Conservation (phyloP, 78 protist genomes). For the Thecamonas trahens region DNA sequence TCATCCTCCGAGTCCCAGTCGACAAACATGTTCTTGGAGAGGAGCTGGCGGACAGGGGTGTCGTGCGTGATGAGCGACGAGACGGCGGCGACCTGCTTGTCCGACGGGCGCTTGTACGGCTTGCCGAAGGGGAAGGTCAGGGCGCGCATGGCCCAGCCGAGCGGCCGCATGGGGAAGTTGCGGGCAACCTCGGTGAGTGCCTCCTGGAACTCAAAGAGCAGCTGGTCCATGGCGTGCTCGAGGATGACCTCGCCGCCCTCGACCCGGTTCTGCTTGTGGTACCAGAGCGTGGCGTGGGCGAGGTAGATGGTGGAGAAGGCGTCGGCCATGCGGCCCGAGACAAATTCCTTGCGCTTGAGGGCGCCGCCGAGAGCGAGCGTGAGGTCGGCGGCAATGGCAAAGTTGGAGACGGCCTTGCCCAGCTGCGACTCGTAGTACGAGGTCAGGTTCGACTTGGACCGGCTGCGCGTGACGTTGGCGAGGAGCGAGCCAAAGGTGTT, state of each 20-base stretch:
- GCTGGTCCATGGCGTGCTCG: slow-evolving; percentile 8
- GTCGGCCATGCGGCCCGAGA: slow-evolving; percentile 34
- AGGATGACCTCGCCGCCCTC: slow-evolving; percentile 10
- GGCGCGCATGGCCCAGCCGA: slow-evolving; percentile 25
- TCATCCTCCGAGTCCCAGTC: too few relatives aligned
- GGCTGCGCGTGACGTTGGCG: not conserved
- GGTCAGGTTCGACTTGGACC: slow-evolving; percentile 1
- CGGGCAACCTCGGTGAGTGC: not conserved
- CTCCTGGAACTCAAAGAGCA: slow-evolving; percentile 22
- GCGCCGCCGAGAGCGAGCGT: slow-evolving; percentile 28
- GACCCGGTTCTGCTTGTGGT: slow-evolving; percentile 6
- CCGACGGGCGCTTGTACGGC: slow-evolving; percentile 11
- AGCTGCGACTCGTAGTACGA: slow-evolving; percentile 40
- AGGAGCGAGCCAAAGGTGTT: slow-evolving; percentile 13
- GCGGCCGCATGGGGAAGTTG: slow-evolving; percentile 14
- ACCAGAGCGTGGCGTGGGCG: slow-evolving; percentile 32
- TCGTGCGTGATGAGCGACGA: too few relatives aligned
- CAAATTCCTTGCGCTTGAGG: slow-evolving; percentile 29
- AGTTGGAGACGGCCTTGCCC: slow-evolving; percentile 18
- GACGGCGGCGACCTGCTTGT: too few relatives aligned
- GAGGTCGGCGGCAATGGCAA: slow-evolving; percentile 32
- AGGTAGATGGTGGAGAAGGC: slow-evolving; percentile 22
- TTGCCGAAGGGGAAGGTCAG: slow-evolving; percentile 31
- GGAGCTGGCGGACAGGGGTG: too few relatives aligned
- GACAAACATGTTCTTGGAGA: too few relatives aligned